Percentiles rank a stretch among this genome's conserved stretches.
These are phyloP conservation scores for Wickerhamiella qilinensis DNA, from an alignment of 805 yeast species.

Conservation along the genomic window DNA sequence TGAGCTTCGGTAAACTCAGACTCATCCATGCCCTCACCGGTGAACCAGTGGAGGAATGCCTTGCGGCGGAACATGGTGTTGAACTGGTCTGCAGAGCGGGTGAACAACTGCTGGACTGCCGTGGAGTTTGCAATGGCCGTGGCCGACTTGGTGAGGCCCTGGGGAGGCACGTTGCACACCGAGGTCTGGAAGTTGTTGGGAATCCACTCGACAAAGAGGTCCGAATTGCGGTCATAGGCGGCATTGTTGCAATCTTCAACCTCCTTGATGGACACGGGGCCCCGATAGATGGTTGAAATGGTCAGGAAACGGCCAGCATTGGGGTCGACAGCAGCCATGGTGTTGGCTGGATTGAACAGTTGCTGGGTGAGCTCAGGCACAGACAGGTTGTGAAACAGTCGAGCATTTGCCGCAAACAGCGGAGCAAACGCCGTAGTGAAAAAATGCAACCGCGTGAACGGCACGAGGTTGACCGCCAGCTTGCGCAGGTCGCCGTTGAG, in stretches of 20 bases:
- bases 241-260: constrained; percentile 89
- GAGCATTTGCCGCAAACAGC: constrained; percentile 63
- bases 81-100: constrained; percentile 81
- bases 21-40: constrained; percentile 93
- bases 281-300: constrained; percentile 88
- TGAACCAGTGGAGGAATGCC: constrained; percentile 95
- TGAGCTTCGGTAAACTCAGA: constrained; percentile 91
- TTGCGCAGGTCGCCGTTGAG: constrained; percentile 85
- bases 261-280: constrained; percentile 83
- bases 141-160: constrained; percentile 74
- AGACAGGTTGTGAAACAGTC: constrained; percentile 69
- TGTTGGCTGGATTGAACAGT: constrained; percentile 79
- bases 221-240: constrained; percentile 69
- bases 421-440: constrained; percentile 96
- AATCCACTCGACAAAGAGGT: constrained; percentile 88
- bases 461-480: constrained; percentile 85
- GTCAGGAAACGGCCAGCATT: constrained; percentile 84
- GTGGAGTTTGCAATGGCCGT: constrained; percentile 92
- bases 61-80: constrained; percentile 85
- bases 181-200: constrained; percentile 94
- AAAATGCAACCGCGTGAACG: constrained; percentile 92
- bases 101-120: constrained; percentile 81
- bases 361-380: constrained; percentile 93
- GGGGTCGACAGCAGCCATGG: constrained; percentile 96
- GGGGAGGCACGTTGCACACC: constrained; percentile 84